Evolutionary conservation across 208 protist genomes (phyloP), one percentile per base, ranked within the genome.

Genomic region (Acanthamoeba sp.): DNA sequence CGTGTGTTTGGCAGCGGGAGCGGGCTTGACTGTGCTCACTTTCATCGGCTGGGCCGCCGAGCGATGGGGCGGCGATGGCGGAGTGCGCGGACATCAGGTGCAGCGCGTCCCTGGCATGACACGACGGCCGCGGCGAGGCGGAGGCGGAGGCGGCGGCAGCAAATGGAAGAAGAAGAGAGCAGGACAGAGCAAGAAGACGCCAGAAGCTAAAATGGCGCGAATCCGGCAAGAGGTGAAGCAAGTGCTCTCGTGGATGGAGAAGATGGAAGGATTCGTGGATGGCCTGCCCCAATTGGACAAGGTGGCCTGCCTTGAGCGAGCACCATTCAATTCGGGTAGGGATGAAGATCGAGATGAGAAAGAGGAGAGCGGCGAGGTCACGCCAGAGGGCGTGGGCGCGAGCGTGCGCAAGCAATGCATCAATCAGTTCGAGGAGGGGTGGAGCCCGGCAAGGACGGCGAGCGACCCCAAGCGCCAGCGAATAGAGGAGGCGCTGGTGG

Each of bases 41-140:
- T 76, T 76, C n/a, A 38, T 76, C n/a, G 66, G 66, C 14, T 76
- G 66, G 66, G 66, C 66, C 34, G 66, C 66, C 66, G 66, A 76
- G 29, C 66, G 66, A 76, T 76, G 66, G 66, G 66, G 66, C 34
- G 66, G 32, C 18, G 66, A 62, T 3, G 45, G 59, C 59, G 59
- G 59, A 42, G 32, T 2, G 29, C 3, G 18, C 27, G 32, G 66
- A 12, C 32, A 76, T 42, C 32, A 40, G n/a, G 66, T 76, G 29
- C 66, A 76, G 66, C 66, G 66, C 66, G 9, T 76, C 6, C 34
- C 66, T 22, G 12, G n/a, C 66, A 62, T 62, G 55, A 7, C 66
- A 16, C 66, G 66, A 34, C n/a, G 66, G 38, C 66, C 66, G 24
- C 66, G 66, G 6, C 32, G 66, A 34, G 66, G 66, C 10, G 66